phyloP scores from a whole-genome alignment of 345 rosid genomes.

The Ricinus communis region DNA sequence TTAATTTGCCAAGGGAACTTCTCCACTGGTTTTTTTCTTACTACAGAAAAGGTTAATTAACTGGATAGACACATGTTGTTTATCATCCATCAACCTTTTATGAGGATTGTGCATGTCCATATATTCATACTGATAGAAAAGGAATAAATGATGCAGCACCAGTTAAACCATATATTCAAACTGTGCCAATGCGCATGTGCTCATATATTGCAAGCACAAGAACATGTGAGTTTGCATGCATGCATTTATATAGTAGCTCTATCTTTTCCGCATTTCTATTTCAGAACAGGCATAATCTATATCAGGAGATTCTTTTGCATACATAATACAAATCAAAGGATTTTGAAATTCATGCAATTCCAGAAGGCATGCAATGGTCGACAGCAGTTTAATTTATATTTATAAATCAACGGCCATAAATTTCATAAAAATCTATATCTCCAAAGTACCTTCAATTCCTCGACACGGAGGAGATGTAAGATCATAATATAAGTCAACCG shows the following conservation, averaged over 20 bases:
- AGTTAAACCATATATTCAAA: background rate
- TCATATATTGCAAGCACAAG: background rate
- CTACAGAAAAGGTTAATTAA: background rate
- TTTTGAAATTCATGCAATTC: conserved; percentile 1
- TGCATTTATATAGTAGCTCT: background rate
- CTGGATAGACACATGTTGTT: background rate
- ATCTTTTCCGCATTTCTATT: background rate
- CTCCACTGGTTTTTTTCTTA: background rate
- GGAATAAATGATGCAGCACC: background rate
- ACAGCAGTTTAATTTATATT: background rate
- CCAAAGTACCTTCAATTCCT: conserved; percentile 83
- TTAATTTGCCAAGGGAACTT: background rate
- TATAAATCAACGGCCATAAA: background rate
- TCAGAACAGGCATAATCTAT: background rate
- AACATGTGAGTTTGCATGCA: background rate
- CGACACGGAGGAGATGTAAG: conserved; percentile 95
- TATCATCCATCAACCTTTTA: background rate
- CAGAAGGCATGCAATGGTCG: conserved; percentile 13
- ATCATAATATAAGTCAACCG: conserved; percentile 97
- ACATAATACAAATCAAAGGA: background rate
- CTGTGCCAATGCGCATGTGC: background rate
- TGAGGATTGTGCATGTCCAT: background rate
- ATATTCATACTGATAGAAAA: background rate
- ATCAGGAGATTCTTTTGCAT: background rate
- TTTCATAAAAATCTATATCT: background rate